A percentile compares a stretch with the other conserved stretches of the same genome.
Conservation (phyloP, 2,329 filamentous ascomycete species). For the Phyllosticta citribraziliensis region DNA sequence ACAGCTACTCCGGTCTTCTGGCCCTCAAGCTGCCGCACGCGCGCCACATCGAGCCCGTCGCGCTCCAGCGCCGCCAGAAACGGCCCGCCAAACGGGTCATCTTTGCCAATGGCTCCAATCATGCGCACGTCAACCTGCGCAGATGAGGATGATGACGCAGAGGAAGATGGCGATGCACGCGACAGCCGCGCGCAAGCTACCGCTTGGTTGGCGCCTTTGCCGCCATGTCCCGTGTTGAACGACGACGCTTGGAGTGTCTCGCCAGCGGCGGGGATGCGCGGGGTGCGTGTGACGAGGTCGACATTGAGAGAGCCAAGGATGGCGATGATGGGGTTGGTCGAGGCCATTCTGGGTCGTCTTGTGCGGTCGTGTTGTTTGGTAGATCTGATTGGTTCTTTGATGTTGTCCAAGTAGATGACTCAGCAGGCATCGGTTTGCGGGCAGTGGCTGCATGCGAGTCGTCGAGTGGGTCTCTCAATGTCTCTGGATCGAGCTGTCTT, state of each 20-base stretch:
- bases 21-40: constrained; percentile 30
- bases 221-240: constrained; percentile 74
- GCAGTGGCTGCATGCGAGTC: neutral
- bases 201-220: constrained; percentile 94
- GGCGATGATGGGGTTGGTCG: constrained; percentile 48
- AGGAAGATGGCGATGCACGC: constrained; percentile 29
- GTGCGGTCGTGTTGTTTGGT: neutral
- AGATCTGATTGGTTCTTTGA: neutral
- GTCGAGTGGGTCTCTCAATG: neutral
- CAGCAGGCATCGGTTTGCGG: neutral
- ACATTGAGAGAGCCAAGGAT: constrained; percentile 91
- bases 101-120: constrained; percentile 38
- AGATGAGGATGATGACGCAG: constrained; percentile 3
- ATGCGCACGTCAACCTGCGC: constrained; percentile 36
- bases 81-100: constrained; percentile 32
- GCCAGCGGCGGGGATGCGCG: constrained; percentile 71
- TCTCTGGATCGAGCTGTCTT: too few species aligned
- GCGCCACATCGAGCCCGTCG: constrained; percentile 34
- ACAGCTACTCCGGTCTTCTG: constrained; percentile 40
- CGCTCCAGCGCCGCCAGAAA: constrained; percentile 33
- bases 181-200: constrained; percentile 80
- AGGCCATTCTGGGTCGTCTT: neutral
- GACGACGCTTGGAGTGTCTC: constrained; percentile 76
- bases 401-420: neutral
- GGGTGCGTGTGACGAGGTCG: constrained; percentile 81